These are phyloP conservation scores for Gnaphalium uliginosum DNA, from an alignment of 129 eudicot genomes.

Conservation along the genomic window DNA sequence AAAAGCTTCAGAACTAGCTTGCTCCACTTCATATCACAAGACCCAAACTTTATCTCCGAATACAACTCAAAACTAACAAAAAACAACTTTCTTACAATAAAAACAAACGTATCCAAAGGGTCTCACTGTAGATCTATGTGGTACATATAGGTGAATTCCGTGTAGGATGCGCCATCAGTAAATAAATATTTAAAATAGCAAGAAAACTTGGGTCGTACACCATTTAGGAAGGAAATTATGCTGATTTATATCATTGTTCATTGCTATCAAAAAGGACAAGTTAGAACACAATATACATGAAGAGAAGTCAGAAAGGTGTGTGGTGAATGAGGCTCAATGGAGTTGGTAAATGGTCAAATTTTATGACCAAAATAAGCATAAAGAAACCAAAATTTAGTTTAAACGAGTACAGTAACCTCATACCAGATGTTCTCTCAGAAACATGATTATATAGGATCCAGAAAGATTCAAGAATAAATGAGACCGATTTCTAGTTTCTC, in stretches of 20 bases:
- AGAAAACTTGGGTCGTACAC: background rate
- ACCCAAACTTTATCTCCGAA: too few relatives aligned
- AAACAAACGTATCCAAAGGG: too few relatives aligned
- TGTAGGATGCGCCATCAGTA: background rate
- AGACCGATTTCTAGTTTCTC: constrained; percentile 27
- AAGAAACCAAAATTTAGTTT: constrained; percentile 41
- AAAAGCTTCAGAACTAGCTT: too few relatives aligned
- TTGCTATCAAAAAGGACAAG: background rate
- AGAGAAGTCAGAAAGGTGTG: background rate
- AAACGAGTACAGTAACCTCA: constrained; percentile 22
- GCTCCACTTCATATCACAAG: too few relatives aligned
- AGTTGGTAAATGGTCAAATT: constrained; percentile 16
- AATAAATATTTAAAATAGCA: background rate
- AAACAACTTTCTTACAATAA: background rate
- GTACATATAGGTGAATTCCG: background rate
- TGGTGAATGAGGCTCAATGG: background rate
- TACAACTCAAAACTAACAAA: background rate
- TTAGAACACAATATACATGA: background rate
- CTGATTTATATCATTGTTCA: background rate
- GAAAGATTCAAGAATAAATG: constrained; percentile 11
- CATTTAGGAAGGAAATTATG: background rate
- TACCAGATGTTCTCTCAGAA: constrained; percentile 30
- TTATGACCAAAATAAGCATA: constrained; percentile 20
- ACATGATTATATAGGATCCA: constrained; percentile 8
- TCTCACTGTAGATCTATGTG: too few relatives aligned